Base-by-base conservation (phyloP, 2,329 filamentous ascomycete genomes). In the Metarhizium album region DNA sequence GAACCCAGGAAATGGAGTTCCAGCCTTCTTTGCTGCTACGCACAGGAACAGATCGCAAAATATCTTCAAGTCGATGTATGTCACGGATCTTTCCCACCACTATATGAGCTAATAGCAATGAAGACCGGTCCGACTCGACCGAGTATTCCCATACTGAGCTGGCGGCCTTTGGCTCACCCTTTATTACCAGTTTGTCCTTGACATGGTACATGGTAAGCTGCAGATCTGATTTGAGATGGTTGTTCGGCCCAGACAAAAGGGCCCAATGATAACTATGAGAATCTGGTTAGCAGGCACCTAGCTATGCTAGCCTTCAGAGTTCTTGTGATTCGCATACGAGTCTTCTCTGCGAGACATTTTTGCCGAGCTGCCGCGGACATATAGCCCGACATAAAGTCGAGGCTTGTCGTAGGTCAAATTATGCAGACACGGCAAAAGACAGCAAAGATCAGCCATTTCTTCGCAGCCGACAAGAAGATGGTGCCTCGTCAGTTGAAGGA, bases 351-450 rank as follows among this genome's bases (percentile, higher is more conserved):
- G 46, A 3, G 49, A 24, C 52, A 53, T 53, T 18, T 52, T 49
- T 24, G 52, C 45, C 3, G 35, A 24, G 18, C 46, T 49, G 4
- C 52, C 52, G 7, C 52, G 52, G 27, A 53, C 52, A 38, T 53
- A 53, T 9, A 53, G 49, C 18, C 49, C 52, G 22, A 53, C 20
- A 38, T 53, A 53, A 13, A 53, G 49, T n/a, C 52, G 42, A 24
- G 49, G 31, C 23, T 49, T 53, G 27, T 51, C 47, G 35, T 22
- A 49, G 20, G 47, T 27, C 49, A 52, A 42, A 16, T 9, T 29
- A 2, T 24, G 16, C 4, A 42, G 48, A 18, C 42, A 23, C 9
- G 46, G 8, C 23, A 46, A 38, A 14, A 16, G 23, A 20, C 42
- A 46, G 20, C 50, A 52, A n/a, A 45, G 23, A 8, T 42, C 33